Evolutionary conservation across 2,329 filamentous ascomycete genomes (phyloP).

Genomic region (Monilinia fructigena): DNA sequence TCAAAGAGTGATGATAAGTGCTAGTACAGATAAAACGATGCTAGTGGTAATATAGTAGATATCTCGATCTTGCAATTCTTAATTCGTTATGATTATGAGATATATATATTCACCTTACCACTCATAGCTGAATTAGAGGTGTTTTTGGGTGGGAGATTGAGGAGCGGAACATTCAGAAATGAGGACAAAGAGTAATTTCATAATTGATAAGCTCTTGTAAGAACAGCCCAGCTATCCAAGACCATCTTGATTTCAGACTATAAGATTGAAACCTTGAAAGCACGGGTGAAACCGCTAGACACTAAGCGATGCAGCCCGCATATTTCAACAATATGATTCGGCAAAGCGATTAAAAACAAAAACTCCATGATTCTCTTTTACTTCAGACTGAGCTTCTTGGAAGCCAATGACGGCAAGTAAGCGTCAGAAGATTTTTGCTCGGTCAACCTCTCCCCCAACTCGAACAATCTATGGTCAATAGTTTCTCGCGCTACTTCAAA

Average conservation of each 20-base stretch:
- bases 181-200: background rate
- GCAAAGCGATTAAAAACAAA: background rate
- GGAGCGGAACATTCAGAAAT: background rate
- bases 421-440: background rate
- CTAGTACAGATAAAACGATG: too few species aligned
- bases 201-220: background rate
- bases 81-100: too few species aligned
- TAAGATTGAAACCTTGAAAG: background rate
- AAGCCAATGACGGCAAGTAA: background rate
- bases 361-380: background rate
- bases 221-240: background rate
- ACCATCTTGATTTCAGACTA: background rate
- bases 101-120: background rate
- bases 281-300: background rate
- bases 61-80: too few species aligned
- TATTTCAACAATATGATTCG: background rate
- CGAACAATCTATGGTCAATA: background rate
- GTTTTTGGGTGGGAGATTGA: background rate
- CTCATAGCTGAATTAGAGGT: background rate
- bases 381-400: background rate
- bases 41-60: too few species aligned
- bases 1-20: too few species aligned
- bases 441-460: background rate
- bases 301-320: background rate
- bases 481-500: background rate